Evolutionary conservation across 1,284 basidiomycete genomes (phyloP), one percentile per base, ranked within the genome.

Genomic region (Leccinum griseonigrum): DNA sequence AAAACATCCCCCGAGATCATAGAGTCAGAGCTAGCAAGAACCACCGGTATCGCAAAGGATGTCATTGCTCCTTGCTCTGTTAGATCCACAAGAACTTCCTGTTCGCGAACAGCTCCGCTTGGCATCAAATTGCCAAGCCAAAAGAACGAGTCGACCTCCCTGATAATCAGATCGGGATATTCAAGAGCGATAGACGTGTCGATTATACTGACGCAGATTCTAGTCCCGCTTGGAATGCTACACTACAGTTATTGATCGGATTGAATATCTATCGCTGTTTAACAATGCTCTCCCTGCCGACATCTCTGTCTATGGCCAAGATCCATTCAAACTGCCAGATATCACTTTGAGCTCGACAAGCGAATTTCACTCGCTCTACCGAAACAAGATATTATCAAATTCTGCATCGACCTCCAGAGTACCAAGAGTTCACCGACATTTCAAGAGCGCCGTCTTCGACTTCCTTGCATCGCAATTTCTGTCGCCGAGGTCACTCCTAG

Each of bases 231-330:
- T 2, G 58, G 68, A 4, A 55, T 40, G 2, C 58, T 67, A 59
- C 3, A 46, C 38, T 4, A 59, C 58, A 3, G 64, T 68, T 6
- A 58, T 68, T 3, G 67, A 67, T 54, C 70, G 68, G 67, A 2
- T 40, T 4, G 67, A 68, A 36, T 36, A 54, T 4, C 18, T 68
- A 18, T 70, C 67, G 1, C 38, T 32, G 13, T 68, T 67, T 14
- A 57, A 68, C 28, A 70, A 60, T 38, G 62, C n/a, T 16, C 18
- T 66, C 1, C 64, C 65, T 3, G 28, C 32, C n/a, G 14, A 51
- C 1, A 57, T 68, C 22, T 43, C 66, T 3, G 58, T 66, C 40
- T 69, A 63, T 34, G 11, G 26, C 6, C 36, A 40, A 10, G 4
- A 10, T 6, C 36, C 64, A 14, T 58, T 58, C 32, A 14, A 43